Evolutionary conservation across 805 yeast genomes (phyloP).

Genomic region (Kluyveromyces dobzhanskii): DNA sequence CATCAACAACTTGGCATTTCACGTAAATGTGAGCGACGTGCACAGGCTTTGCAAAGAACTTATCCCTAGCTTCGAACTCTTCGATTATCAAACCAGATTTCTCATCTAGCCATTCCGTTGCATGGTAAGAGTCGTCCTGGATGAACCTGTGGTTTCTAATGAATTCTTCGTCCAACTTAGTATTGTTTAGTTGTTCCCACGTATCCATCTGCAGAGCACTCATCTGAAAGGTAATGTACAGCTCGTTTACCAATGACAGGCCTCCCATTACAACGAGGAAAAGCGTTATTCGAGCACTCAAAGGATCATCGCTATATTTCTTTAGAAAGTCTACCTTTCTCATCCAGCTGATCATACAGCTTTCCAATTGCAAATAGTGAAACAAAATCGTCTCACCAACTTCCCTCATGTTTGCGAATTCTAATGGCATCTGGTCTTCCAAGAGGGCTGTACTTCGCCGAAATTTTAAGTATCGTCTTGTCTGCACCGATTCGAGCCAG

Average conservation of each 20-base stretch:
- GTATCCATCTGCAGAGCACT: slow-evolving; percentile 25
- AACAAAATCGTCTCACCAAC: background rate
- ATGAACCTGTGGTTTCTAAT: slow-evolving; percentile 25
- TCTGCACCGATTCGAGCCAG: no score
- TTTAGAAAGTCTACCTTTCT: slow-evolving; percentile 8
- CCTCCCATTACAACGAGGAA: slow-evolving; percentile 24
- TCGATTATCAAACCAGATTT: slow-evolving; percentile 27
- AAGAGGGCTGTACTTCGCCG: no score
- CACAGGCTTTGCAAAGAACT: slow-evolving; percentile 63
- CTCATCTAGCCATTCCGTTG: slow-evolving; percentile 25
- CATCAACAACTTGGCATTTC: slow-evolving; percentile 35
- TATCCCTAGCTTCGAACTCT: slow-evolving; percentile 42
- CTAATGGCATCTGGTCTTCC: no score
- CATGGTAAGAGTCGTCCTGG: slow-evolving; percentile 26
- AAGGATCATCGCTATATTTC: slow-evolving; percentile 18
- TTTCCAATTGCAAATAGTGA: slow-evolving; percentile 17
- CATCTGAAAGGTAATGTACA: slow-evolving; percentile 29
- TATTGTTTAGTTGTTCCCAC: slow-evolving; percentile 25
- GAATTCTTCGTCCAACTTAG: slow-evolving; percentile 22
- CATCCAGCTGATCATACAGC: slow-evolving; percentile 12
- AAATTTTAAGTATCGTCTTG: no score
- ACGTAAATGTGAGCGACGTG: slow-evolving; percentile 72
- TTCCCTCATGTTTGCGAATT: background rate
- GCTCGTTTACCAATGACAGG: slow-evolving; percentile 27
- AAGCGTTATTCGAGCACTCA: slow-evolving; percentile 29